Percentiles rank a stretch among this genome's conserved stretches.
Evolutionary conservation across 1,284 basidiomycete species (phyloP).

Genomic region (Ganoderma multipileum): DNA sequence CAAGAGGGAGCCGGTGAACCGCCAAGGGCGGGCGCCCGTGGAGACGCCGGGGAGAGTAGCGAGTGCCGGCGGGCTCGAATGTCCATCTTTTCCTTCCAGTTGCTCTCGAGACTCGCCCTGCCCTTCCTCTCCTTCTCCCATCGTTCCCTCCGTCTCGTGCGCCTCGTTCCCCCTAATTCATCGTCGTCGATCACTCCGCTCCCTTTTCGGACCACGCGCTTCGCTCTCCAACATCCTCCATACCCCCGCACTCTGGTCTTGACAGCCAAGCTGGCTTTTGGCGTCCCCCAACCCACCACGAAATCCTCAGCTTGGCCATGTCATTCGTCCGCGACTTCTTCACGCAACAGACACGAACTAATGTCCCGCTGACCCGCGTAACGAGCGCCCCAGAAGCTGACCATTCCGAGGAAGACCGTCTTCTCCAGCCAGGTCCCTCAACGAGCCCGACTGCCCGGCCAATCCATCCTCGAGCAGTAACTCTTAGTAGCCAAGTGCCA

Average conservation of each 20-base stretch:
- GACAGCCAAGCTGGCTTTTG: constrained; percentile 28
- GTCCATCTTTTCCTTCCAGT: constrained; percentile 4
- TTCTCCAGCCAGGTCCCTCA: constrained; percentile 25
- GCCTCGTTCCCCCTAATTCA: constrained; percentile 9
- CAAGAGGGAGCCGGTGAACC: neutral
- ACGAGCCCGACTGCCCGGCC: constrained; percentile 19
- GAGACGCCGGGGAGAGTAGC: neutral
- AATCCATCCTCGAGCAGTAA: constrained; percentile 28
- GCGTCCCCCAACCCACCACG: constrained; percentile 10
- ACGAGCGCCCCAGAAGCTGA: constrained; percentile 30
- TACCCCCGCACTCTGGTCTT: constrained; percentile 1
- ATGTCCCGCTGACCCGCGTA: constrained; percentile 28
- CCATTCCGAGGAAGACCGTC: constrained; percentile 26
- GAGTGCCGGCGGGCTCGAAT: neutral
- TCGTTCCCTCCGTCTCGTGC: constrained; percentile 14
- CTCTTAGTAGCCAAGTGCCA: constrained; percentile 31
- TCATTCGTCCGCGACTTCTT: constrained; percentile 30
- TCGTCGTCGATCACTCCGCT: constrained; percentile 1
- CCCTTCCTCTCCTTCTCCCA: neutral
- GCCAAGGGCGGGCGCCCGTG: neutral
- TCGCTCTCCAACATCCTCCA: neutral
- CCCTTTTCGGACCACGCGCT: neutral
- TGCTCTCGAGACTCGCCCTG: neutral
- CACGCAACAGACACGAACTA: constrained; percentile 21
- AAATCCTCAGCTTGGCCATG: constrained; percentile 29